Base-by-base conservation (phyloP, 331 rosid species). In the Dryas integrifolia region DNA sequence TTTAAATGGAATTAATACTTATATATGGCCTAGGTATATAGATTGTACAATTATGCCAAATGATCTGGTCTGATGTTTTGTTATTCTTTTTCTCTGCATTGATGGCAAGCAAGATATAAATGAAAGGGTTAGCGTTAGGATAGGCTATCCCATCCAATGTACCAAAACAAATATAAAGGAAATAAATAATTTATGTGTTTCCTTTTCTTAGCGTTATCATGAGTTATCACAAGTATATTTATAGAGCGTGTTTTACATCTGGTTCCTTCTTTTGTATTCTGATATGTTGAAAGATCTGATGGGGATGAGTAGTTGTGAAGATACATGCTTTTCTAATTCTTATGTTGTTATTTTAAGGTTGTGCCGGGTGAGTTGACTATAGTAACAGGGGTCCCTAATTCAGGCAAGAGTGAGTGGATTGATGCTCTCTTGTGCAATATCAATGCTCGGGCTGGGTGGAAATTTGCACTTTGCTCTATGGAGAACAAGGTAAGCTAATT, bases 361-460 rank as follows among this genome's bases (percentile, higher is more conserved):
- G 96, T 95, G 57, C 98, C 96, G 0, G 99, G 99, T 76, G 99
- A 95, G 72, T 78, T 92, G 85, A 95, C 98, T 76, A 75, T 89
- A 72, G 92, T 95, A 47, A 95, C 96, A 11, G 99, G 99, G 52
- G 87, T 95, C 81, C 99, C 99, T 52, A 95, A 95, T 85, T 95
- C 99, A 6, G 99, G 99, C 76, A 95, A 95, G 88, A 95, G 97
- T 80, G 99, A 95, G 80, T 95, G 97, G 96, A 95, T 95, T 82
- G 99, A 95, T 88, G 97, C 99, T 66, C 96, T 95, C 65, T 72
- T 95, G 73, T 92, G 97, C 88, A 95, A 95, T 82, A 90, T 95
- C 74, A 85, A 87, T 69, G 80, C 59, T 65, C 62, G 53, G 69
- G 75, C 73, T 79, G 93, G 86, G 65, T 95, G 99, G 99, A 92